Evolutionary conservation across 2,329 filamentous ascomycete species (phyloP), one percentile per base, ranked within the genome.

Genomic region (Hypoxylon sp.): DNA sequence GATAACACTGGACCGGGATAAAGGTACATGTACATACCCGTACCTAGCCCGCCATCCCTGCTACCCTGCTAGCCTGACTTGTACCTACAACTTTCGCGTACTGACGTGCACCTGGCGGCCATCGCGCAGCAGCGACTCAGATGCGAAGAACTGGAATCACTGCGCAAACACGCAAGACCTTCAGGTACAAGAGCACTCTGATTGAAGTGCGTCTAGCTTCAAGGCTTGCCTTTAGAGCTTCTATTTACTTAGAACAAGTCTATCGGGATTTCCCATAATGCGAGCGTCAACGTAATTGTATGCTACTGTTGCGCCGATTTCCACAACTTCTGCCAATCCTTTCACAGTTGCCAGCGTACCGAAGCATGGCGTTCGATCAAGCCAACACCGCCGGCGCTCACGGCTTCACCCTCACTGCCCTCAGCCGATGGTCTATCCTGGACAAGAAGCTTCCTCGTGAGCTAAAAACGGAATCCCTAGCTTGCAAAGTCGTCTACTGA

Each of bases 401-500:
- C 58, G 66, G 67, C 51, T 27, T 73, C 66, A 96, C 91, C 1
- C 75, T 90, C 58, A 96, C 91, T 13, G 85, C 88, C 37, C 78
- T 97, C 62, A 88, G 88, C 74, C 82, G 93, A 66, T 97, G 93
- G 93, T 96, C 91, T 35, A 86, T 92, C 66, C 79, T 88, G 59
- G 86, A 87, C 70, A 88, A 86, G 70, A 83, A 88, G 59, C 80
- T 95, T 27, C 91, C 92, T 68, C 76, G 86, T 89, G 73, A 58
- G 78, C 69, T n/a, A 4, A 17, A 20, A 18, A 40, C 38, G 17
- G 29, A 15, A 3, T 20, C 31, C 37, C 24, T 29, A 37, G 4
- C n/a, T 35, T n/a, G 11, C 13, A 5, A 8, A 21, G 8, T 37
- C 13, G 4, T 55, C 17, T 52, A 52, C 58, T 64, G 40, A 67